Conservation (phyloP, 163 green algal species). For the Volvox carteri region DNA sequence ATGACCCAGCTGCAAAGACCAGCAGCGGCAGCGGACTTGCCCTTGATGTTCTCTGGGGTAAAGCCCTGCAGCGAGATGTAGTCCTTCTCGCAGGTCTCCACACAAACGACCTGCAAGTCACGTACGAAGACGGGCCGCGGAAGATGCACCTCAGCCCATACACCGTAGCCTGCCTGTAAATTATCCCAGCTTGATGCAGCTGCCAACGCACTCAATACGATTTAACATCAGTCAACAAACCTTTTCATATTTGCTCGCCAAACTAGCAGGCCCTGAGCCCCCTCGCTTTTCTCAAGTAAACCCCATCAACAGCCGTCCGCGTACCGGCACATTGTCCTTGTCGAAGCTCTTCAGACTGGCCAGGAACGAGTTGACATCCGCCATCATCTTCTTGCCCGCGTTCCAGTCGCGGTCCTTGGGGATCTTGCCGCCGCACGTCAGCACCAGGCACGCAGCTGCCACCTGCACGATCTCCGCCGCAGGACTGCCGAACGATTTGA, state of each 20-base stretch:
- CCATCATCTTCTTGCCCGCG: slow-evolving; percentile 93
- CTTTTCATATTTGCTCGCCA: no score
- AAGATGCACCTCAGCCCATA: no score
- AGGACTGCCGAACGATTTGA: slow-evolving; percentile 95
- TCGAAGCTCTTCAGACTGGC: slow-evolving; percentile 92
- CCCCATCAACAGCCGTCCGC: no score
- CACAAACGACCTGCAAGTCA: slow-evolving; percentile 65
- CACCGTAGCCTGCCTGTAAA: no score
- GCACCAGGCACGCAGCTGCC: slow-evolving; percentile 90
- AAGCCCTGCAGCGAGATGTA: slow-evolving; percentile 90
- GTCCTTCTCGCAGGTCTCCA: slow-evolving; percentile 90
- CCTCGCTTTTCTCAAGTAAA: no score
- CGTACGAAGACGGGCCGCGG: neutral
- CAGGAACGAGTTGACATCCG: slow-evolving; percentile 94
- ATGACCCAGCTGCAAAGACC: slow-evolving; percentile 94
- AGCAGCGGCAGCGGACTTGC: slow-evolving; percentile 92
- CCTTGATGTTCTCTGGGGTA: slow-evolving; percentile 87
- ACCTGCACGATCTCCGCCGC: slow-evolving; percentile 89
- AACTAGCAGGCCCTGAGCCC: no score
- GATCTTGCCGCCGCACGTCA: slow-evolving; percentile 91
- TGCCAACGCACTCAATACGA: no score
- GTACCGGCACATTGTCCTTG: slow-evolving; percentile 90
- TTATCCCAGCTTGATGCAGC: no score
- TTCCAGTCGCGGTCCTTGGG: slow-evolving; percentile 94
- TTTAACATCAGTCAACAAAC: no score